phyloP scores from a whole-genome alignment of 1,284 basidiomycete genomes.

The Anthracocystis panici-leucophaei region DNA sequence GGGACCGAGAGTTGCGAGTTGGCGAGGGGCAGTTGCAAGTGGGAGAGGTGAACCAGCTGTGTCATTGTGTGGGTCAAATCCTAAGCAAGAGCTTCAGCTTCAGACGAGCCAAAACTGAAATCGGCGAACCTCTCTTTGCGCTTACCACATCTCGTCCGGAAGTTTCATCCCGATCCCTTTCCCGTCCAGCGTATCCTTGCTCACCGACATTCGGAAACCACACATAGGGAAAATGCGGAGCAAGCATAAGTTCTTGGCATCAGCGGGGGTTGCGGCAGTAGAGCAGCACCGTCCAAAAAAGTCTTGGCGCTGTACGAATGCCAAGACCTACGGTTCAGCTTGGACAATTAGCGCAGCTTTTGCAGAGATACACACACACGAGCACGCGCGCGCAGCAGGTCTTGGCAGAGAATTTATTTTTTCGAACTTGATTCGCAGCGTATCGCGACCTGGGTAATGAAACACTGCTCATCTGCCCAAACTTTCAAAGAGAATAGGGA shows the following conservation, averaged over 20 bases:
- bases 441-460: no score
- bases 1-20: no score
- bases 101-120: no score
- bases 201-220: background rate
- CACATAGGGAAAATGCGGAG: background rate
- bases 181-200: background rate
- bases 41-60: no score
- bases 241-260: conserved; percentile 1
- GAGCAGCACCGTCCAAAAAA: conserved; percentile 18
- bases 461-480: no score
- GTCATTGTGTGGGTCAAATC: no score
- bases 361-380: no score
- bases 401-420: conserved; percentile 9
- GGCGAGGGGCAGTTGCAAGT: no score
- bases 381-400: background rate
- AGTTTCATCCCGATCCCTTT: background rate
- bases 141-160: conserved; percentile 12
- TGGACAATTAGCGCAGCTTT: background rate
- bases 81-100: no score
- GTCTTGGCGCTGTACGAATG: conserved; percentile 38
- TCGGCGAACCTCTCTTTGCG: no score
- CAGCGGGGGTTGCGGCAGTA: background rate
- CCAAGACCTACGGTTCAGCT: conserved; percentile 40
- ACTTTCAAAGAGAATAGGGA: no score
- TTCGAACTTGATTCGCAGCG: no score